Conservation (phyloP, 106 monocot genomes). For the Triglochin maritima region DNA sequence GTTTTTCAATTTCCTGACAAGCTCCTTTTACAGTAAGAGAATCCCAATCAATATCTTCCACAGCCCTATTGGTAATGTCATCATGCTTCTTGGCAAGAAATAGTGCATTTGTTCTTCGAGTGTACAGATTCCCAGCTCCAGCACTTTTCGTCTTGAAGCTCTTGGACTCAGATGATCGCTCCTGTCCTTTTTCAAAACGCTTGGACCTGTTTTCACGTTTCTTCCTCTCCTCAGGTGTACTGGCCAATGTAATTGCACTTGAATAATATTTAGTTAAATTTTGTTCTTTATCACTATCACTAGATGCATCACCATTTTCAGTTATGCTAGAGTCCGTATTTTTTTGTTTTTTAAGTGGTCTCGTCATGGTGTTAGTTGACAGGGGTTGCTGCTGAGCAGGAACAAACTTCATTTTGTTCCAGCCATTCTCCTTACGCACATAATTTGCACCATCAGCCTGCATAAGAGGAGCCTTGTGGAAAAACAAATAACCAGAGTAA, state of each 20-base stretch:
- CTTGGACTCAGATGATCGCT: slow-evolving; percentile 18
- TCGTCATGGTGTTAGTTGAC: slow-evolving; percentile 22
- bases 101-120: slow-evolving; percentile 40
- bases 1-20: slow-evolving; percentile 93
- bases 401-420: slow-evolving; percentile 36
- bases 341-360: slow-evolving; percentile 52
- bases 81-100: slow-evolving; percentile 48
- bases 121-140: slow-evolving; percentile 36
- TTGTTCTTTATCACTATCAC: slow-evolving; percentile 81
- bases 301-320: slow-evolving; percentile 55
- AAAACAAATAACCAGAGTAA: neutral
- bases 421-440: slow-evolving; percentile 23
- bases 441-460: slow-evolving; percentile 20
- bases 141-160: slow-evolving; percentile 26
- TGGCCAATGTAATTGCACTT: slow-evolving; percentile 57
- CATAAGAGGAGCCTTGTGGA: neutral
- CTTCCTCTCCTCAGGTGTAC: slow-evolving; percentile 86
- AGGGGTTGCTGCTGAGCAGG: slow-evolving; percentile 31
- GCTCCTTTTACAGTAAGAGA: slow-evolving; percentile 90
- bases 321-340: slow-evolving; percentile 15
- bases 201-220: slow-evolving; percentile 74
- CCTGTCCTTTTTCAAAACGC: slow-evolving; percentile 78
- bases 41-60: slow-evolving; percentile 99
- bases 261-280: slow-evolving; percentile 66
- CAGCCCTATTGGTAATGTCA: slow-evolving; percentile 39